Percentiles rank a stretch among this genome's conserved stretches.
Evolutionary conservation across 192 early-diverging fungal genomes (phyloP).

Genomic region (Podila epicladia): DNA sequence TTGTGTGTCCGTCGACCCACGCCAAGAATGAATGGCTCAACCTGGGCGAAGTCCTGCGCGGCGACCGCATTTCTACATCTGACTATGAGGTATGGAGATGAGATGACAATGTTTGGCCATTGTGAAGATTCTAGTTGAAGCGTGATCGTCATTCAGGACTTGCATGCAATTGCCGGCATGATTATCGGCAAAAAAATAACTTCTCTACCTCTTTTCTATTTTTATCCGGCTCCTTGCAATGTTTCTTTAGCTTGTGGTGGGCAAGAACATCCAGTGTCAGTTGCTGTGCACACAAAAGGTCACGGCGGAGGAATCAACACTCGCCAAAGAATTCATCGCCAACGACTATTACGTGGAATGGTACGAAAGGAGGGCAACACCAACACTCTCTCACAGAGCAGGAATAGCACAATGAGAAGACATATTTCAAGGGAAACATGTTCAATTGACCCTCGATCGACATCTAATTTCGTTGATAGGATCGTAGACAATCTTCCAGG

Average conservation of each 20-base stretch:
- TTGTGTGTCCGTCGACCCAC: conserved; percentile 63
- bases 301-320: conserved; percentile 47
- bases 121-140: neutral
- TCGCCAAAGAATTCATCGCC: conserved; percentile 60
- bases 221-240: neutral
- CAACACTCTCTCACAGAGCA: too few relatives aligned
- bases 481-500: conserved; percentile 75
- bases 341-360: conserved; percentile 74
- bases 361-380: conserved; percentile 7
- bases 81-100: conserved; percentile 55
- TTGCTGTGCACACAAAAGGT: conserved; percentile 64
- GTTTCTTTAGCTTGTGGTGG: conserved; percentile 51
- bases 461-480: conserved; percentile 25
- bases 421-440: neutral
- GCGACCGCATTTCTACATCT: conserved; percentile 73
- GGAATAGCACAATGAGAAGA: neutral
- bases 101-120: neutral
- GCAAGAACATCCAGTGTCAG: conserved; percentile 56
- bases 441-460: neutral
- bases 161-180: neutral
- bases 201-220: neutral
- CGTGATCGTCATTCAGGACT: neutral
- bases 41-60: conserved; percentile 76
- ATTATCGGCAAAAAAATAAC: neutral
- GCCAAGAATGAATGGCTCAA: conserved; percentile 51